A percentile compares a stretch with the other conserved stretches of the same genome.
Conservation (phyloP, 2,329 filamentous ascomycete genomes). For the Colletotrichum orchidophilum region DNA sequence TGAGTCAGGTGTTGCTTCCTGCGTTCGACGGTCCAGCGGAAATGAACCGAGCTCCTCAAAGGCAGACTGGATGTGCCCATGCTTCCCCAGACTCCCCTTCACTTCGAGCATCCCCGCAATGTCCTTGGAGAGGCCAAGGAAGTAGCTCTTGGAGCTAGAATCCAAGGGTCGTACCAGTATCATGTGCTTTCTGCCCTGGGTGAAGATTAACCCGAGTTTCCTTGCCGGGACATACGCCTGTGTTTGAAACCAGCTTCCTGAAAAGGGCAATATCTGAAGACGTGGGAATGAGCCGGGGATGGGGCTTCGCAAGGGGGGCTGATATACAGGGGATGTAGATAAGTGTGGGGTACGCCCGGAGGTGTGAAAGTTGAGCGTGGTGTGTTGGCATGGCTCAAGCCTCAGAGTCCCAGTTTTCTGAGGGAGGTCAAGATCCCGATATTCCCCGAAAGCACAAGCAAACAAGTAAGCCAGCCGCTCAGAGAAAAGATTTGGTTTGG, state of each 20-base stretch:
- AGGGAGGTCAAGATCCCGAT: slow-evolving; percentile 27
- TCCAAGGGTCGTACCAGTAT: slow-evolving; percentile 1
- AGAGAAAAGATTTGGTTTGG: slow-evolving; percentile 7
- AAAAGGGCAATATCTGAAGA: slow-evolving; percentile 22
- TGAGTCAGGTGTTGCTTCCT: slow-evolving; percentile 20
- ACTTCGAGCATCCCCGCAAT: slow-evolving; percentile 24
- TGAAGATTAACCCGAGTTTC: slow-evolving; percentile 29
- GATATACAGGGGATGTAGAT: slow-evolving; percentile 20
- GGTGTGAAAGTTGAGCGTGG: slow-evolving; percentile 10
- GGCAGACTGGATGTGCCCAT: slow-evolving; percentile 28
- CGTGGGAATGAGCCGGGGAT: slow-evolving; percentile 17
- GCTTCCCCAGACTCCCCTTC: slow-evolving; percentile 32
- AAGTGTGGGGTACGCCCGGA: slow-evolving; percentile 23
- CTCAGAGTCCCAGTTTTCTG: slow-evolving; percentile 18
- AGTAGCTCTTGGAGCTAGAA: slow-evolving; percentile 14
- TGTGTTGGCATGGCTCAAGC: slow-evolving; percentile 17
- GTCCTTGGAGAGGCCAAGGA: slow-evolving; percentile 9
- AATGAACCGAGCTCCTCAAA: slow-evolving; percentile 31
- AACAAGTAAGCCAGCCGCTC: slow-evolving; percentile 13
- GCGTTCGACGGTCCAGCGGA: slow-evolving; percentile 21
- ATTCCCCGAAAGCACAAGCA: slow-evolving; percentile 32
- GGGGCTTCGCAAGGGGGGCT: slow-evolving; percentile 11
- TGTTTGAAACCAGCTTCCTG: slow-evolving; percentile 32
- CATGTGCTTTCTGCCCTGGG: slow-evolving; percentile 21
- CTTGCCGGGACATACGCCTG: slow-evolving; percentile 23